Evolutionary conservation across 179 eudicot genomes (phyloP), one percentile per base, ranked within the genome.

Genomic region (Silene noctiflora): DNA sequence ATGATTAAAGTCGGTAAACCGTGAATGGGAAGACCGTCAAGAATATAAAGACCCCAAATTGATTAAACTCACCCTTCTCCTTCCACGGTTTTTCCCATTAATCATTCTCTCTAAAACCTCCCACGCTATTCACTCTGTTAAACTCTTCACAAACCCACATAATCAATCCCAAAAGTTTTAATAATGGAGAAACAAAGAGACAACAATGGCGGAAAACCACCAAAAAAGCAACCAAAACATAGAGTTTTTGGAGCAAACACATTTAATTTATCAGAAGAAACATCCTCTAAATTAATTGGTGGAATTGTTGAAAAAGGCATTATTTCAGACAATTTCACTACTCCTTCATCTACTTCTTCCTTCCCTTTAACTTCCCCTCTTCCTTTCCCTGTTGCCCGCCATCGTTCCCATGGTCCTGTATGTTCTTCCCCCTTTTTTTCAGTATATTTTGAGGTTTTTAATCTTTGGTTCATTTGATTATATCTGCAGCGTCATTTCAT

Each of bases 381-480:
- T 55, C 97, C 98, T 73, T 94, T 92, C 59, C 98, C 98, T 8
- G 93, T 87, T n/a, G 94, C 98, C 69, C 97, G 94, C 62, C 98
- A 92, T 74, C 98, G 98, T 73, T 89, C 98, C 25, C 97, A 92
- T 69, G 91, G 91, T 73, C 97, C 97, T 22, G 98, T 94, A 87
- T 67, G 85, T 21, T 60, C 8, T 63, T 9, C 4, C 17, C 33
- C 10, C 9, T 39, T 19, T 21, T 42, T 8, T 0, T 0, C 63
- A 27, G 1, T 21, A 1, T 1, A 31, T 19, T 17, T 71, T 5
- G 6, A 6, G 29, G 0, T 72, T 51, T 4, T 17, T 17, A 29
- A 0, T 27, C 19, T 33, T 22, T 4, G 3, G 1, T 6, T 48
- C 13, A 3, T 42, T 12, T 4, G 4, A 64, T 63, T 13, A 35